Base-by-base conservation (phyloP, 2,329 filamentous ascomycete genomes). In the Colletotrichum sp. region DNA sequence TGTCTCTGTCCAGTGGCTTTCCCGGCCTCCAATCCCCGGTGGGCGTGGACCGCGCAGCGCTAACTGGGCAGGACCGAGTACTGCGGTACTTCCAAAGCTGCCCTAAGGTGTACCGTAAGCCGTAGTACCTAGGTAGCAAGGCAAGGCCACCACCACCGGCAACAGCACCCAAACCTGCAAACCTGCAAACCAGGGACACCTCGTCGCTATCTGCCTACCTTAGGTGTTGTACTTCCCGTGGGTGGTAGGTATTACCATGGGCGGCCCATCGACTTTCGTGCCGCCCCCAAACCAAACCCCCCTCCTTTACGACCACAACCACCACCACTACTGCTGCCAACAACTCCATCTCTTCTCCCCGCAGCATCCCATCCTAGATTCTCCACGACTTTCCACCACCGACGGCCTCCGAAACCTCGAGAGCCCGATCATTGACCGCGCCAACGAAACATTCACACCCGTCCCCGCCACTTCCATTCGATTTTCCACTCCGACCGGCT, bases 311-410 rank as follows among this genome's bases (percentile, higher is more conserved):
- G 72, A 30, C 72, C 18, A 36, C 60, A 55, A 68, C 44, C 44
- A 52, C 44, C n/a, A 49, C 39, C 39, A n/a, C 39, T 9, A n/a
- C 36, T 55, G 52, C 39, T 36, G 59, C 49, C 32, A 36, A n/a
- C 72, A 63, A 68, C 64, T 68, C 69, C 49, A 60, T 69, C 57
- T 66, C 18, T 34, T 36, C 70, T 68, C 74, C 74, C 74, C 71
- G 74, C 74, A 74, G 68, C 59, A 73, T 69, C 44, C 57, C 26
- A 64, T 52, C 24, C 49, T 21, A 21, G 13, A 26, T 39, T 13
- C 52, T 68, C 64, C 24, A 69, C 74, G 70, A 60, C 70, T 52
- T 68, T 68, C 44, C 49, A 74, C 65, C 64, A 65, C 65, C 65
- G 5, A n/a, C 70, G 49, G 26, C n/a, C 18, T 30, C 34, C 70